Evolutionary conservation across 106 monocot genomes (phyloP).

Genomic region (Allium cepa): DNA sequence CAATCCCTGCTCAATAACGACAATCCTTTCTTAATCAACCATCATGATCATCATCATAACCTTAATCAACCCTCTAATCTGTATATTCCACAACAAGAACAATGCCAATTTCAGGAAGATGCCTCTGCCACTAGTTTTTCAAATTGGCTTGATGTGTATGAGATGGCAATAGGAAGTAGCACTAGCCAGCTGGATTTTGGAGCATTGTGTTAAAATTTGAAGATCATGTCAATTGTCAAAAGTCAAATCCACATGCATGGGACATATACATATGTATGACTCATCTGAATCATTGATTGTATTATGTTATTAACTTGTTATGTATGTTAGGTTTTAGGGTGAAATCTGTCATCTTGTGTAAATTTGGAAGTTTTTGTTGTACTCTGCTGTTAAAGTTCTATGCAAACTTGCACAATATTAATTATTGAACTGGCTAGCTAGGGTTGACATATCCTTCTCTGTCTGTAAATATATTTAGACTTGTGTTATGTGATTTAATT

Average conservation of each 20-base stretch:
- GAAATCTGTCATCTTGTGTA: slow-evolving; percentile 4
- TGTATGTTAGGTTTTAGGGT: background rate
- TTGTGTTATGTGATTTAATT: no score
- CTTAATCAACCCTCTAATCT: slow-evolving; percentile 1
- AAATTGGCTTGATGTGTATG: slow-evolving; percentile 13
- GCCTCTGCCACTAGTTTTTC: background rate
- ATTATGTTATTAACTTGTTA: background rate
- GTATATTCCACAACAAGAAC: background rate
- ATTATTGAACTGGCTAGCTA: background rate
- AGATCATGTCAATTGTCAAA: no score
- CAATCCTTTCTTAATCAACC: slow-evolving; percentile 7
- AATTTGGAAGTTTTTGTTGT: slow-evolving; percentile 15
- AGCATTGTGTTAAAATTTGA: background rate
- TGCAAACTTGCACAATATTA: background rate
- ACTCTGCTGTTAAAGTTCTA: slow-evolving; percentile 2
- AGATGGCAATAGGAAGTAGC: slow-evolving; percentile 2
- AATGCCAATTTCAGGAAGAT: slow-evolving; percentile 4
- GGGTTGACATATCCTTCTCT: slow-evolving; percentile 5
- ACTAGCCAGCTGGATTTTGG: background rate
- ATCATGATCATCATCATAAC: slow-evolving; percentile 6
- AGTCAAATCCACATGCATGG: background rate
- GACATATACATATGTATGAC: no score
- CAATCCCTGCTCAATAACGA: slow-evolving; percentile 22
- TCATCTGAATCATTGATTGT: no score
- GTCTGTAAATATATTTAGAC: no score